These are phyloP conservation scores for Coniferiporia sulphurascens DNA, from an alignment of 1,284 basidiomycete genomes.

Conservation along the genomic window DNA sequence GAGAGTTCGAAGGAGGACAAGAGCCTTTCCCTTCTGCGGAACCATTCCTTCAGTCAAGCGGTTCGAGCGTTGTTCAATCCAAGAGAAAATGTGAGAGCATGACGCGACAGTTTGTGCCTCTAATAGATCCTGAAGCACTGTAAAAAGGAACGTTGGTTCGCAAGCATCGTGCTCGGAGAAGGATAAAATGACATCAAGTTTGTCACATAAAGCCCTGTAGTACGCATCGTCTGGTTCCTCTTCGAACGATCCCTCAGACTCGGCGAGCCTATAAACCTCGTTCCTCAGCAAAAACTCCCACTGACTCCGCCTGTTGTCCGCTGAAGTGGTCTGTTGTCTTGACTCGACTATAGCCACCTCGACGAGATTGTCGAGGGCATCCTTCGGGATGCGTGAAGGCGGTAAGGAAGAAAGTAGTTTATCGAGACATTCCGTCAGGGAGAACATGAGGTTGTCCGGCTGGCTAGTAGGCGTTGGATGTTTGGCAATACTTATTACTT, in stretches of 20 bases:
- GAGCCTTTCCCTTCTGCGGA: slow-evolving; percentile 82
- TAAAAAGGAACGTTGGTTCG: slow-evolving; percentile 52
- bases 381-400: slow-evolving; percentile 41
- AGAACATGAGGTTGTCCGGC: slow-evolving; percentile 30
- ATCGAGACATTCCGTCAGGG: slow-evolving; percentile 39
- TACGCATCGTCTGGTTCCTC: slow-evolving; percentile 47
- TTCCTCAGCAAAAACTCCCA: slow-evolving; percentile 71
- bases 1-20: slow-evolving; percentile 75
- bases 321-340: slow-evolving; percentile 39
- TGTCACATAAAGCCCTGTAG: slow-evolving; percentile 53
- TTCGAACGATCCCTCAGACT: slow-evolving; percentile 58
- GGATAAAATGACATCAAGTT: slow-evolving; percentile 65
- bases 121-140: slow-evolving; percentile 67
- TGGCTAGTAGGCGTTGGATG: neutral
- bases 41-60: slow-evolving; percentile 71
- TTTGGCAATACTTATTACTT: no score
- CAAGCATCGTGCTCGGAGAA: slow-evolving; percentile 68
- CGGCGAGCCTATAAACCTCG: slow-evolving; percentile 64
- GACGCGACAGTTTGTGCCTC: slow-evolving; percentile 79
- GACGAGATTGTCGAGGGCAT: slow-evolving; percentile 46
- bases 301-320: slow-evolving; percentile 57
- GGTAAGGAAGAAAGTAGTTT: slow-evolving; percentile 50
- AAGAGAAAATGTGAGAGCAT: slow-evolving; percentile 79
- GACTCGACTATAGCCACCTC: slow-evolving; percentile 41
- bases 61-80: slow-evolving; percentile 68